A percentile compares a stretch with the other conserved stretches of the same genome.
Evolutionary conservation across 352 stramenopile genomes (phyloP).

Genomic region (Phytophthora pluvialis): DNA sequence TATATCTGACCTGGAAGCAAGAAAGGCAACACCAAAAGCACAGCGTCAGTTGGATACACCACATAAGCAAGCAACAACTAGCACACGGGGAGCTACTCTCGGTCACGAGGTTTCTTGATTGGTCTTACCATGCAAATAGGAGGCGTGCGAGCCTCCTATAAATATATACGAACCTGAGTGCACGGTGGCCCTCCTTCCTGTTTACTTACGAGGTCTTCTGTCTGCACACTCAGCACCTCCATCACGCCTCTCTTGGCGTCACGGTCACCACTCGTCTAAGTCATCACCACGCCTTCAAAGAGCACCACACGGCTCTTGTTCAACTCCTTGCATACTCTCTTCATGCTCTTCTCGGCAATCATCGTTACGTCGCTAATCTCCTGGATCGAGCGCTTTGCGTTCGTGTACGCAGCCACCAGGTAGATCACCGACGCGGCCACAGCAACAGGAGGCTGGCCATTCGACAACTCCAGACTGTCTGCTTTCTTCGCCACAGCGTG

Average conservation of each 20-base stretch:
- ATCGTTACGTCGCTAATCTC: conserved; percentile 86
- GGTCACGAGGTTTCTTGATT: conserved; percentile 41
- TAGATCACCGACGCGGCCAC: conserved; percentile 84
- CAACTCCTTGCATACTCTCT: conserved; percentile 86
- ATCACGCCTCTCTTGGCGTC: conserved; percentile 22
- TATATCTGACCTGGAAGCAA: conserved; percentile 22
- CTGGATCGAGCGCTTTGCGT: conserved; percentile 80
- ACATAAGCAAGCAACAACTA: conserved; percentile 13
- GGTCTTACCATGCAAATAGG: conserved; percentile 54
- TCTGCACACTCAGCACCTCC: conserved; percentile 7
- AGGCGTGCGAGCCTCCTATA: conserved; percentile 41
- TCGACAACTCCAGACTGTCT: conserved; percentile 65
- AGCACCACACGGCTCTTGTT: conserved; percentile 84
- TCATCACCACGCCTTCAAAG: conserved; percentile 77
- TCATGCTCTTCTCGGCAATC: conserved; percentile 86
- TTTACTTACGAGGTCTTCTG: conserved; percentile 39
- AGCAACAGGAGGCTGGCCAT: conserved; percentile 72
- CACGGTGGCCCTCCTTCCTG: conserved; percentile 23
- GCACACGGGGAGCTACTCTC: conserved; percentile 19
- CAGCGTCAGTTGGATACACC: conserved; percentile 26
- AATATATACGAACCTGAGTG: conserved; percentile 66
- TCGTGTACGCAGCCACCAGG: conserved; percentile 81
- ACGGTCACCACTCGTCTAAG: conserved; percentile 36
- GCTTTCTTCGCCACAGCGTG: conserved; percentile 80
- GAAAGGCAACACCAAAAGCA: conserved; percentile 15